Conservation (phyloP, 2,329 filamentous ascomycete genomes). For the Stagonosporopsis chrysanthemi region DNA sequence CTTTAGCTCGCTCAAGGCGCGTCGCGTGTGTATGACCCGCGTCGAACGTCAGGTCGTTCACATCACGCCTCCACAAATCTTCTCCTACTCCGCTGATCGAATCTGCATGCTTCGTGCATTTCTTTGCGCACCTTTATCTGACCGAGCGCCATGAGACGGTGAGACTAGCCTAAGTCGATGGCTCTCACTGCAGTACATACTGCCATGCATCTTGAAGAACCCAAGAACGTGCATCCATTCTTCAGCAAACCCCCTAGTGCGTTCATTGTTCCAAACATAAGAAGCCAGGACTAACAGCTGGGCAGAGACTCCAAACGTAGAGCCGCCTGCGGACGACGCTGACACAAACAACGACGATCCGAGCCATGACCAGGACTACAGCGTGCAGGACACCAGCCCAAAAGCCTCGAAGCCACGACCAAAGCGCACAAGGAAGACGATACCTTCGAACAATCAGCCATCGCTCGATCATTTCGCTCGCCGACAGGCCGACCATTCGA, state of each 20-base stretch:
- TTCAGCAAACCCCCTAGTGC: conserved; percentile 45
- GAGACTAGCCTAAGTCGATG: conserved; percentile 37
- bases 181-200: conserved; percentile 46
- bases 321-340: conserved; percentile 14
- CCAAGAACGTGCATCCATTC: conserved; percentile 50
- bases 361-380: conserved; percentile 32
- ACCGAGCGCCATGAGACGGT: conserved; percentile 5
- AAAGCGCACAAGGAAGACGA: conserved; percentile 35
- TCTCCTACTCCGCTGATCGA: not conserved
- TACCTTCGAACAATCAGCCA: conserved; percentile 32
- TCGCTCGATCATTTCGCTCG: conserved; percentile 40
- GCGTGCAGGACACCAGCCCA: conserved; percentile 24
- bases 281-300: conserved; percentile 5
- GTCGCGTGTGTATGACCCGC: conserved; percentile 22
- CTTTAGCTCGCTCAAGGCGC: conserved; percentile 20
- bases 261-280: not conserved
- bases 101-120: not conserved
- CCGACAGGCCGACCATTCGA: conserved; percentile 6
- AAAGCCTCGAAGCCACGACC: conserved; percentile 27
- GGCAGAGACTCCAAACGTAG: conserved; percentile 25
- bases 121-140: not conserved
- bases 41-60: conserved; percentile 4
- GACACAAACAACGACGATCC: conserved; percentile 15
- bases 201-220: conserved; percentile 49
- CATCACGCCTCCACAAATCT: conserved; percentile 8